These are phyloP conservation scores for Botrytis tulipae DNA, from an alignment of 2,329 filamentous ascomycete species.

Conservation along the genomic window DNA sequence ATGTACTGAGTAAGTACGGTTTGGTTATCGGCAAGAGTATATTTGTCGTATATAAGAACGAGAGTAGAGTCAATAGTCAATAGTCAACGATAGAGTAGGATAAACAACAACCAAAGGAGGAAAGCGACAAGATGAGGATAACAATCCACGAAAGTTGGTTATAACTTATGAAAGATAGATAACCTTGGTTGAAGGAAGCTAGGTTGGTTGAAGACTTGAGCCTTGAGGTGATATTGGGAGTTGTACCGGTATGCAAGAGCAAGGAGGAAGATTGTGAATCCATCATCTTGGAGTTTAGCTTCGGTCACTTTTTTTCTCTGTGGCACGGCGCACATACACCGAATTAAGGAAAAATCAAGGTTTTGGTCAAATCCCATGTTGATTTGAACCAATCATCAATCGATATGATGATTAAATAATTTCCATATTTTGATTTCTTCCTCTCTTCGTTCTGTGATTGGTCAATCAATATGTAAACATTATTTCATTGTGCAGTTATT, in stretches of 20 bases:
- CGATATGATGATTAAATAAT: neutral
- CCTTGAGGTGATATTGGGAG: too few species aligned
- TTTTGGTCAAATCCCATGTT: neutral
- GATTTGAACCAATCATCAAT: neutral
- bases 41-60: neutral
- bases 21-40: neutral
- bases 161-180: neutral
- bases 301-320: neutral
- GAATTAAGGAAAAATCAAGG: neutral
- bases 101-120: neutral
- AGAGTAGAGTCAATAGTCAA: neutral
- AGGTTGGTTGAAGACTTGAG: neutral
- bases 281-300: neutral
- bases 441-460: neutral
- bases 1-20: neutral
- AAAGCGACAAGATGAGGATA: constrained; percentile 5
- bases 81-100: neutral
- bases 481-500: neutral
- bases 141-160: constrained; percentile 6
- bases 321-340: neutral
- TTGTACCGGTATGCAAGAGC: neutral
- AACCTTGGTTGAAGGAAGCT: neutral
- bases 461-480: neutral
- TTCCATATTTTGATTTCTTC: neutral
- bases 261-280: neutral